phyloP scores from a whole-genome alignment of 1,284 basidiomycete species.

The Heterobasidion occidentale region DNA sequence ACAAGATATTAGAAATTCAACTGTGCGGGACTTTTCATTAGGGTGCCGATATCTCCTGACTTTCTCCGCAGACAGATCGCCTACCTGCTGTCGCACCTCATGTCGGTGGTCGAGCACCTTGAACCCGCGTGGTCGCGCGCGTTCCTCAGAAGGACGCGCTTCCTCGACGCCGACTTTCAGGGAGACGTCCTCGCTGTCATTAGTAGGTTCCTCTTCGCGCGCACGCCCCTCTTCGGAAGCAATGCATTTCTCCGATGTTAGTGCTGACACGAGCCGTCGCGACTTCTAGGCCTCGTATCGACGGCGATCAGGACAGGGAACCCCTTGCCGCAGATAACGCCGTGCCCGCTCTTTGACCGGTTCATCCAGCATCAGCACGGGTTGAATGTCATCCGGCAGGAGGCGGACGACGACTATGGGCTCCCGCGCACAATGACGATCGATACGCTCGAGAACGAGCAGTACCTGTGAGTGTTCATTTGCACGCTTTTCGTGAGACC shows the following conservation, averaged over 20 bases:
- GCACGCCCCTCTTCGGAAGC: neutral
- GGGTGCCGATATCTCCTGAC: conserved; percentile 2
- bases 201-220: conserved; percentile 33
- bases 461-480: conserved; percentile 48
- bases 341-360: conserved; percentile 73
- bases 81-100: conserved; percentile 54
- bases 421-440: conserved; percentile 56
- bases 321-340: conserved; percentile 81
- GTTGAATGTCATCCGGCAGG: conserved; percentile 54
- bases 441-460: conserved; percentile 60
- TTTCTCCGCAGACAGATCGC: conserved; percentile 43
- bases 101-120: conserved; percentile 56
- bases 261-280: neutral
- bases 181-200: conserved; percentile 80
- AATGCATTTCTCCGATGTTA: neutral
- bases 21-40: conserved; percentile 30
- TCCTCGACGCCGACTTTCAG: conserved; percentile 76
- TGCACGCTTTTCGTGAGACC: neutral
- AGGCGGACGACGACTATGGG: conserved; percentile 63
- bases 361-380: conserved; percentile 60
- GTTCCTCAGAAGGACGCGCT: conserved; percentile 66
- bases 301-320: conserved; percentile 67
- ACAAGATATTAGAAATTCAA: conserved; percentile 57
- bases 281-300: conserved; percentile 50
- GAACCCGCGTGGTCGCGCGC: conserved; percentile 71